Base-by-base conservation (phyloP, 116 monocot genomes). In the Dioscorea cayenensis region DNA sequence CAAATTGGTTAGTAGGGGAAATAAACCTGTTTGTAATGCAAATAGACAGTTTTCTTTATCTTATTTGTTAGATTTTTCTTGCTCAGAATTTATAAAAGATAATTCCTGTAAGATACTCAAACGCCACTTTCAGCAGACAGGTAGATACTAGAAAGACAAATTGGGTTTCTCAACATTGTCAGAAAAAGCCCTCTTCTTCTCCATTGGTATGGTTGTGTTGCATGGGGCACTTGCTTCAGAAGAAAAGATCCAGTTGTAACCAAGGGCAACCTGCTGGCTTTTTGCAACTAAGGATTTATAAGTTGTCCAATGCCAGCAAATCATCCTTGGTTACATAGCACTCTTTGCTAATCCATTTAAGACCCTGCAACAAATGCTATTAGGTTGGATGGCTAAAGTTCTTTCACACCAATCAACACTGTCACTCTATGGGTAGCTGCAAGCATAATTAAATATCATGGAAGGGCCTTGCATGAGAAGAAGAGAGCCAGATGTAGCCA, bases 221-320 rank as follows among this genome's bases (percentile, higher is more conserved):
- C 23, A 23, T 7, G 5, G n/a, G 74, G 14, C 35, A 29, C 64
- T 66, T 36, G 36, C 50, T 36, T 73, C 65, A 65, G 65, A 73
- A 73, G 73, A 73, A 73, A 65, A 65, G 52, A 73, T 55, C 32
- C 32, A 52, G 50, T 35, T 55, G 73, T 73, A 73, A 65, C 73
- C 73, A 28, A 65, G 73, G 52, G 52, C 73, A 73, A 66, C 73
- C 32, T 65, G 65, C 73, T 35, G 22, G 16, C 51, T 52, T 11
- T 29, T 32, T 21, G 16, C 72, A 64, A 3, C 4, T 3, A n/a
- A 21, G 13, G 49, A 18, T 12, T 12, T 28, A 9, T 51, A 38
- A 28, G 11, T 29, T 1, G 1, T 23, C 13, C 17, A 35, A 35
- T 73, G 65, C 35, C 51, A 21, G 35, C 73, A 73, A 73, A 49